A percentile compares a stretch with the other conserved stretches of the same genome.
Evolutionary conservation across 805 yeast genomes (phyloP).

Genomic region (Cyberlindnera xylosilytica): DNA sequence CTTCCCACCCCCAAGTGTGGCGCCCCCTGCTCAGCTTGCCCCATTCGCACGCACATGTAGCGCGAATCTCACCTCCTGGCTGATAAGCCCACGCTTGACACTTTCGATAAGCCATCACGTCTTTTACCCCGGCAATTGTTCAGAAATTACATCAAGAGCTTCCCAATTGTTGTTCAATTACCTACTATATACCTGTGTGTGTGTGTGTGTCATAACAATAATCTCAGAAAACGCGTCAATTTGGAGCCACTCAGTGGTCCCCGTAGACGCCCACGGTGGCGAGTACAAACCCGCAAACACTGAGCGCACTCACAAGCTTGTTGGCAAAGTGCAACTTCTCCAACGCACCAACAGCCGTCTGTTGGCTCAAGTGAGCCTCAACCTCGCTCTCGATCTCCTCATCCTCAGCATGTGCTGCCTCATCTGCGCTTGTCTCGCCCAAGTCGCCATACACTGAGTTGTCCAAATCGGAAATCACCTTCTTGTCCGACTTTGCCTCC

Average conservation of each 20-base stretch:
- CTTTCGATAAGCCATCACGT: neutral
- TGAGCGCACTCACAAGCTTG: conserved; percentile 37
- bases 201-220: neutral
- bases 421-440: conserved; percentile 28
- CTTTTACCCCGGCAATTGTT: too few species aligned
- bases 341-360: conserved; percentile 32
- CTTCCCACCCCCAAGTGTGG: neutral
- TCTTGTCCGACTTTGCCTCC: conserved; percentile 23
- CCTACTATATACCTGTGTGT: neutral
- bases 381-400: conserved; percentile 41
- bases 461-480: conserved; percentile 41
- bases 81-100: conserved; percentile 1
- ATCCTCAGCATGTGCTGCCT: conserved; percentile 28
- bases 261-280: conserved; percentile 58
- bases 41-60: too few species aligned
- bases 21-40: too few species aligned
- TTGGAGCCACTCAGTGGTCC: conserved; percentile 37
- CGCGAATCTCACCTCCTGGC: neutral
- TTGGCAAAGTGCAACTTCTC: conserved; percentile 36
- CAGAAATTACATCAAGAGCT: too few species aligned
- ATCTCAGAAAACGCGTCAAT: too few species aligned
- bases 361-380: conserved; percentile 39
- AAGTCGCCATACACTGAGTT: conserved; percentile 44
- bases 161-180: too few species aligned
- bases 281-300: conserved; percentile 45